Evolutionary conservation across 139 green algal genomes (phyloP).

Genomic region (Gonium pectorale): DNA sequence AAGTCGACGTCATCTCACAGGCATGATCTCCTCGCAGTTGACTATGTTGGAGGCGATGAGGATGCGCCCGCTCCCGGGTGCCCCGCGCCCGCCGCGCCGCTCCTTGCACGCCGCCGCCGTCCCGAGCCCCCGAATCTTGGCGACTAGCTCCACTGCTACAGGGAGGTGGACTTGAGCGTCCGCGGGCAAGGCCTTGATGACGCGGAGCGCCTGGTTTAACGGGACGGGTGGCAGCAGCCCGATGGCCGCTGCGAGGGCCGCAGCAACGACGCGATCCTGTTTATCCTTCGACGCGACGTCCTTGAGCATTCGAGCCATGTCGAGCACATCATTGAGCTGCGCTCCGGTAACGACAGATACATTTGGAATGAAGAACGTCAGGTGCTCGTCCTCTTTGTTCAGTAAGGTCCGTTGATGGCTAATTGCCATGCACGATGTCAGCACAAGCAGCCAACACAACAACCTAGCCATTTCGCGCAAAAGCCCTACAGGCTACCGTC

Average conservation of each 20-base stretch:
- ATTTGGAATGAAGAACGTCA: slow-evolving; percentile 8
- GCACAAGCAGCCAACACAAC: too few species aligned
- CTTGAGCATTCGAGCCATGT: background rate
- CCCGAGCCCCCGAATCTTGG: background rate
- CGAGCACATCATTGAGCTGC: slow-evolving; percentile 14
- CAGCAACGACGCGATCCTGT: background rate
- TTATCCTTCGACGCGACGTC: background rate
- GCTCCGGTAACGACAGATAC: background rate
- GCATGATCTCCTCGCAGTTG: slow-evolving; percentile 29
- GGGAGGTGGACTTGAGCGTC: slow-evolving; percentile 1
- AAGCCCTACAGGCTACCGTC: too few species aligned
- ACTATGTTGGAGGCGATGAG: slow-evolving; percentile 18
- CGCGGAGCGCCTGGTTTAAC: background rate
- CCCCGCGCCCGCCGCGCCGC: background rate
- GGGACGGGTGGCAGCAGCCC: background rate
- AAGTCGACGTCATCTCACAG: too few species aligned
- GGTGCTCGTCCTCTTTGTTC: background rate
- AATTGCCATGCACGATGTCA: background rate
- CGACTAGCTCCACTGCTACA: background rate
- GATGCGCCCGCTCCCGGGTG: background rate
- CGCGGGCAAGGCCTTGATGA: background rate
- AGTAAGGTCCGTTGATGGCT: too few species aligned
- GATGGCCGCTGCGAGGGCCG: background rate
- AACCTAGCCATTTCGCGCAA: too few species aligned
- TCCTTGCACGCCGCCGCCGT: background rate